Conservation (phyloP, 805 yeast genomes). For the Wickerhamiella alocasiicola region DNA sequence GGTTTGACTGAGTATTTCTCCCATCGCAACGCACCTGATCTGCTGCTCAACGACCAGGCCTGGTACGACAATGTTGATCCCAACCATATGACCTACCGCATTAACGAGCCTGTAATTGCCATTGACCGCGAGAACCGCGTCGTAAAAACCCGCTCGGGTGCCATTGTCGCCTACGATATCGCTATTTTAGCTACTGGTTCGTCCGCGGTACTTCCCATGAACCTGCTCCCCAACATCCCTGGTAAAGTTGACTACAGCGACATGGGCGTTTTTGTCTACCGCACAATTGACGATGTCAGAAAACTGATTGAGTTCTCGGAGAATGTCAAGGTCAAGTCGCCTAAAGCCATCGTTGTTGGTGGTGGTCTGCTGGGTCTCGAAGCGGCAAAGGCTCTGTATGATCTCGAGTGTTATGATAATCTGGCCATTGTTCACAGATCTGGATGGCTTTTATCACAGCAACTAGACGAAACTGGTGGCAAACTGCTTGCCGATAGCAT, state of each 20-base stretch:
- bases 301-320: slow-evolving; percentile 24
- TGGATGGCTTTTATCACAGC: slow-evolving; percentile 29
- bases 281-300: slow-evolving; percentile 29
- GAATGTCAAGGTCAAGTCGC: slow-evolving; percentile 4
- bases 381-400: slow-evolving; percentile 30
- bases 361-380: slow-evolving; percentile 30
- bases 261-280: slow-evolving; percentile 27
- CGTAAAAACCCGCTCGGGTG: slow-evolving; percentile 12
- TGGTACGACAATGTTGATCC: slow-evolving; percentile 16
- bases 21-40: slow-evolving; percentile 12
- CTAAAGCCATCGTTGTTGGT: slow-evolving; percentile 27
- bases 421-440: slow-evolving; percentile 29
- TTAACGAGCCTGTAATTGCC: slow-evolving; percentile 14
- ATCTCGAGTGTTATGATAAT: slow-evolving; percentile 25
- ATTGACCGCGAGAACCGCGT: slow-evolving; percentile 12
- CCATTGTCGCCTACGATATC: slow-evolving; percentile 23
- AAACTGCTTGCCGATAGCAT: slow-evolving; percentile 33
- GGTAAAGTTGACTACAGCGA: slow-evolving; percentile 14
- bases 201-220: slow-evolving; percentile 24
- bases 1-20: slow-evolving; percentile 21
- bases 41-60: slow-evolving; percentile 15
- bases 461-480: slow-evolving; percentile 31
- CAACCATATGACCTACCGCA: slow-evolving; percentile 16
- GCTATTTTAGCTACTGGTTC: slow-evolving; percentile 29
- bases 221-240: slow-evolving; percentile 11